These are phyloP conservation scores for Trametes villosa DNA, from an alignment of 768 basidiomycete species.

Conservation along the genomic window DNA sequence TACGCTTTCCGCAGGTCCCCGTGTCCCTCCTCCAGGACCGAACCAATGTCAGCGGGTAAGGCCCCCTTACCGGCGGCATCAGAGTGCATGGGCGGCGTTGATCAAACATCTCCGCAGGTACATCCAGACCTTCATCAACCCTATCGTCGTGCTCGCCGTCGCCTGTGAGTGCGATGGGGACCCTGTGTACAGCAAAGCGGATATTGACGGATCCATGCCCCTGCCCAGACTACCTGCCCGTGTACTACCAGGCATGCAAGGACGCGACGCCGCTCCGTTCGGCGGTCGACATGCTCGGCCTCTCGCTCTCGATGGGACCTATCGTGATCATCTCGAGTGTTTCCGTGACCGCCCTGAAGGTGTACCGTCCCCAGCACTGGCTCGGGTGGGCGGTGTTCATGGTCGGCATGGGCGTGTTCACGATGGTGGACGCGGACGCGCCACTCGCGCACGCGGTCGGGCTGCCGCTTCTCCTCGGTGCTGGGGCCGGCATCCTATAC, in stretches of 20 bases:
- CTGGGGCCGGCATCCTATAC: conserved; percentile 28
- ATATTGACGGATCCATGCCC: neutral
- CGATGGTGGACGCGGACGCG: conserved; percentile 26
- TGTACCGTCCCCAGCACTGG: conserved; percentile 43
- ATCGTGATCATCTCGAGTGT: conserved; percentile 44
- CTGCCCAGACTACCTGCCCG: conserved; percentile 41
- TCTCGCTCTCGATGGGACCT: conserved; percentile 43
- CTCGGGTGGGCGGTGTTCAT: conserved; percentile 41
- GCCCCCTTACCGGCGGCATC: neutral
- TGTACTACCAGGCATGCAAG: conserved; percentile 46
- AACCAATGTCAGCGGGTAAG: conserved; percentile 8
- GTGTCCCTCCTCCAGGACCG: conserved; percentile 18
- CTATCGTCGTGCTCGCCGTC: neutral
- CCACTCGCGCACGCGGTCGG: neutral
- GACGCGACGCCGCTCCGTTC: conserved; percentile 35
- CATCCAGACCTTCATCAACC: conserved; percentile 5
- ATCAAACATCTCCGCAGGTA: neutral
- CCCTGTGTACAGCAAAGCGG: neutral
- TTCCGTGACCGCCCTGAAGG: conserved; percentile 36
- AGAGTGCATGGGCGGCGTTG: neutral
- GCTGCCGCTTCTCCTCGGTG: neutral
- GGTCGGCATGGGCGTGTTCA: conserved; percentile 41
- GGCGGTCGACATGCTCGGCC: conserved; percentile 33
- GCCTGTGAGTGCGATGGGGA: conserved; percentile 31
- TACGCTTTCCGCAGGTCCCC: conserved; percentile 34